Percentiles rank a stretch among this genome's conserved stretches.
Evolutionary conservation across 1,284 basidiomycete genomes (phyloP).

Genomic region (Trichosporon asahii): DNA sequence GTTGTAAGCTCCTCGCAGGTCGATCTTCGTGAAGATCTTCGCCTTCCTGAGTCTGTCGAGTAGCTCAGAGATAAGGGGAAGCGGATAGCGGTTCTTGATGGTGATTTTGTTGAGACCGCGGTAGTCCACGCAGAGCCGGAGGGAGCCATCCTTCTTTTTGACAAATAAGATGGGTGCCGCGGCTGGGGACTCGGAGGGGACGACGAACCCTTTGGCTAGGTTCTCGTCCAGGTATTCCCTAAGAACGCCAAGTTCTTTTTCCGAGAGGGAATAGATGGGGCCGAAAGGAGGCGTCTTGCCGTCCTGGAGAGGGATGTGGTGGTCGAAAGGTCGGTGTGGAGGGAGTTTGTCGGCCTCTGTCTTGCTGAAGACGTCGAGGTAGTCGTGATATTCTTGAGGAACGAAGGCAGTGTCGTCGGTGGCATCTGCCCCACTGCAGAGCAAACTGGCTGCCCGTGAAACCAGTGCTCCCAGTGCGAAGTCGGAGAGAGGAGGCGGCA

Average conservation of each 20-base stretch:
- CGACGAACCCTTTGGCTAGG: slow-evolving; percentile 19
- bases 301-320: slow-evolving; percentile 44
- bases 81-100: slow-evolving; percentile 30
- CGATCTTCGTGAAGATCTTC: slow-evolving; percentile 43
- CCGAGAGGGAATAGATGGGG: slow-evolving; percentile 49
- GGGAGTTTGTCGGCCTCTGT: not conserved
- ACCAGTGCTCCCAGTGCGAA: not conserved
- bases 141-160: slow-evolving; percentile 14
- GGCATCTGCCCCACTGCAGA: no score
- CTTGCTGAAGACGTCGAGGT: slow-evolving; percentile 10
- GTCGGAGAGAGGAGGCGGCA: no score
- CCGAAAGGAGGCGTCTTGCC: slow-evolving; percentile 48
- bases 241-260: slow-evolving; percentile 50
- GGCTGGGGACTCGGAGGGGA: slow-evolving; percentile 15
- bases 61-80: slow-evolving; percentile 28
- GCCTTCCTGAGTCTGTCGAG: slow-evolving; percentile 40
- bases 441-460: not conserved
- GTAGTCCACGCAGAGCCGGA: slow-evolving; percentile 25
- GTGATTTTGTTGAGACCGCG: slow-evolving; percentile 30
- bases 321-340: not conserved
- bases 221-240: slow-evolving; percentile 29
- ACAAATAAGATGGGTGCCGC: not conserved
- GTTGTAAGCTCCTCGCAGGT: slow-evolving; percentile 41
- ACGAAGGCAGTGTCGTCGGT: not conserved
- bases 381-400: not conserved